Evolutionary conservation across 208 protist species (phyloP), one percentile per base, ranked within the genome.

Genomic region (Crithidia fasciculata): DNA sequence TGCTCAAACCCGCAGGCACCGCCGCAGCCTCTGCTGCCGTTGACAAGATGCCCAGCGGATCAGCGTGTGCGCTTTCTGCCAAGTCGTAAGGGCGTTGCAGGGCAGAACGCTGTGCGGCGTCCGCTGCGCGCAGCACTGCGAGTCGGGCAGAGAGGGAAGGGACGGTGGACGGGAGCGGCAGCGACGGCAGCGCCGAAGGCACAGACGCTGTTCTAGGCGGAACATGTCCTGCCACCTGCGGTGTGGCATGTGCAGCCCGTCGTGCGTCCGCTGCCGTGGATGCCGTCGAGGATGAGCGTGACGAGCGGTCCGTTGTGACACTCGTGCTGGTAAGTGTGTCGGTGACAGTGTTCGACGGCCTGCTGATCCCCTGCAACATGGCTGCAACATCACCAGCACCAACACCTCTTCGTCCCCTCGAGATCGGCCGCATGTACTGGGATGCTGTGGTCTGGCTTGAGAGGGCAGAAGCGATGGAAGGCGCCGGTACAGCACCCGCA

Each of bases 71-170:
- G 45, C 12, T 8, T 15, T 0, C 45, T 49, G 45, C 45, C 45
- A 0, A 49, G 45, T 49, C 43, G 56, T 50, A 40, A 15, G 10
- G 57, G 12, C 40, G 65, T 13, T 60, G 28, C 47, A 73, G 37
- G 5, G 57, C 40, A 1, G 4, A n/a, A 19, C 62, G 62, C 68
- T 74, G 74, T 3, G 28, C 8, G 40, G 43, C 58, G 12, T 80
- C 74, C 1, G 61, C 40, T n/a, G 74, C 59, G 3, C 74, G 74
- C 40, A 80, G 68, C 15, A 60, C 74, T 28, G 74, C 68, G 53
- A 80, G 44, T 3, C 74, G 67, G 2, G 74, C 74, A 6, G 74
- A 80, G 9, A 80, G 57, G 0, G 74, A 70, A 18, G 60, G 39
- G 8, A 70, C 60, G 2, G 68, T 66, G 5, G 67, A 63, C 3